These are phyloP conservation scores for Hsuehochloa calcarea DNA, from an alignment of 176 grass and related monocot genomes.

Conservation along the genomic window DNA sequence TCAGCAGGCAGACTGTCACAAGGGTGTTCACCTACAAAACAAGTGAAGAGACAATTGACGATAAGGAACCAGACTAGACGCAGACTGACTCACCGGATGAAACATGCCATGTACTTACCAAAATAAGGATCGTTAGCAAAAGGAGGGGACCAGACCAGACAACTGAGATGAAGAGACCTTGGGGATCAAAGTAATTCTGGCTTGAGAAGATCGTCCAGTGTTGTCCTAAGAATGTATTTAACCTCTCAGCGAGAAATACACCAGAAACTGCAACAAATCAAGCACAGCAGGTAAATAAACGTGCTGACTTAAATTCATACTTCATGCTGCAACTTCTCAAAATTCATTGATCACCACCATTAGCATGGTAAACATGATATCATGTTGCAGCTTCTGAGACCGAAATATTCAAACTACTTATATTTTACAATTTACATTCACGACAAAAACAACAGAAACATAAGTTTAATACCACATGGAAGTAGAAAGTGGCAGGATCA, in stretches of 20 bases:
- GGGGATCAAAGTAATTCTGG: conserved; percentile 93
- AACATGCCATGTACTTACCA: conserved; percentile 44
- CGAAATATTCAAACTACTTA: neutral
- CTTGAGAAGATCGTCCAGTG: conserved; percentile 86
- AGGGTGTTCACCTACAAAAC: conserved; percentile 76
- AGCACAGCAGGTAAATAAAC: neutral
- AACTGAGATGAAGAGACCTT: conserved; percentile 84
- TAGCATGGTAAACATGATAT: neutral
- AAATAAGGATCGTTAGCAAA: conserved; percentile 63
- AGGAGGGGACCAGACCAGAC: conserved; percentile 88
- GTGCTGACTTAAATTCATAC: neutral
- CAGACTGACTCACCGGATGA: neutral
- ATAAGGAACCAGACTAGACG: neutral
- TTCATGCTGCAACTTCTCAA: neutral
- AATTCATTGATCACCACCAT: neutral
- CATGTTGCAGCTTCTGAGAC: neutral
- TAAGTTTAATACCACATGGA: neutral
- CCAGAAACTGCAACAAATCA: conserved; percentile 66
- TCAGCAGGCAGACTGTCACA: conserved; percentile 66
- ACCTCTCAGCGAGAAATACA: conserved; percentile 75
- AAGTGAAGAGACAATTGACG: neutral
- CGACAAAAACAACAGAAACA: neutral
- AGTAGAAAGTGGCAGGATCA: neutral
- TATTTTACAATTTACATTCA: neutral
- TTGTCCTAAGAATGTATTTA: conserved; percentile 67